phyloP scores from a whole-genome alignment of 2,329 filamentous ascomycete genomes.

The Thelonectria rubi region DNA sequence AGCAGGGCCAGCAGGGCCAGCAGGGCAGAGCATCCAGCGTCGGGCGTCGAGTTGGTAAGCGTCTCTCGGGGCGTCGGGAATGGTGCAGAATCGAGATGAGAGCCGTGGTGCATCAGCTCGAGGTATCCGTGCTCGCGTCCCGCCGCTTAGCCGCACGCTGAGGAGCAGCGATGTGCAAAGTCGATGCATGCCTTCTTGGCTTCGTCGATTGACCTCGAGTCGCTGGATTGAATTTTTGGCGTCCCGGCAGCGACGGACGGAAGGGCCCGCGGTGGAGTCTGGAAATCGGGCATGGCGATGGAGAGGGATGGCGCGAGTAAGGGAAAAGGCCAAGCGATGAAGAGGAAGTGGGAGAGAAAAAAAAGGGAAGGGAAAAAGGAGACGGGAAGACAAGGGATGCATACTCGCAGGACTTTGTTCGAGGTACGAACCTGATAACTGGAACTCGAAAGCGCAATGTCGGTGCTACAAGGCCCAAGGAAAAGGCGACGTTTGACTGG shows the following conservation, averaged over 20 bases:
- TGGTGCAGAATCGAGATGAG: slow-evolving; percentile 6
- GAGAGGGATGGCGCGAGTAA: slow-evolving; percentile 17
- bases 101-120: slow-evolving; percentile 1
- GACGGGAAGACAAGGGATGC: slow-evolving; percentile 3
- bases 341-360: background rate
- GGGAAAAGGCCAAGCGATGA: slow-evolving; percentile 9
- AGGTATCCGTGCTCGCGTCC: slow-evolving; percentile 9
- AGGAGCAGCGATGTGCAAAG: slow-evolving; percentile 3
- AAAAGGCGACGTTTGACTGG: slow-evolving; percentile 18
- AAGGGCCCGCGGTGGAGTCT: slow-evolving; percentile 28
- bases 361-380: background rate
- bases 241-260: slow-evolving; percentile 23
- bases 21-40: background rate
- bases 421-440: background rate
- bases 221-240: slow-evolving; percentile 14
- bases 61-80: slow-evolving; percentile 19
- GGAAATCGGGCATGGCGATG: slow-evolving; percentile 15
- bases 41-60: background rate
- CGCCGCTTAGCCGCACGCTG: slow-evolving; percentile 1
- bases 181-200: slow-evolving; percentile 14
- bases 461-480: slow-evolving; percentile 12
- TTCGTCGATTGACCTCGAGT: slow-evolving; percentile 5
- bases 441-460: slow-evolving; percentile 9
- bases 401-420: slow-evolving; percentile 19
- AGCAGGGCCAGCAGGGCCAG: too few species aligned